These are phyloP conservation scores for Ascochyta clinopodiicola DNA, from an alignment of 2,329 filamentous ascomycete species.

Conservation along the genomic window DNA sequence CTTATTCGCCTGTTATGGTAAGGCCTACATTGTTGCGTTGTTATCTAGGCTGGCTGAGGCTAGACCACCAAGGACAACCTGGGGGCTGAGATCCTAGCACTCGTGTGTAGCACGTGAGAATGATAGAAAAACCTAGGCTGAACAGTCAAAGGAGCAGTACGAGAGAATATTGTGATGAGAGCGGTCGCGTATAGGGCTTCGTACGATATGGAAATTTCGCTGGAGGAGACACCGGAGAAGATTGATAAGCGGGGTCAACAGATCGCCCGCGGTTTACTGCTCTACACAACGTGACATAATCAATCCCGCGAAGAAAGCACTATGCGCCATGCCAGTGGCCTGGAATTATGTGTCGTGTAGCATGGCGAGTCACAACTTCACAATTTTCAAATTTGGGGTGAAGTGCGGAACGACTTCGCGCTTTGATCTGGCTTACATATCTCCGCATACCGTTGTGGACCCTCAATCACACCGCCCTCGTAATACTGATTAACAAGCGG, in stretches of 20 bases:
- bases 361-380: background rate
- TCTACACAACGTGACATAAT: no score
- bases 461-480: conserved; percentile 5
- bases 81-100: conserved; percentile 9
- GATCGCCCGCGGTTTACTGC: no score
- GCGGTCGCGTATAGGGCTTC: no score
- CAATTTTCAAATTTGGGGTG: background rate
- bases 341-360: no score
- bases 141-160: background rate
- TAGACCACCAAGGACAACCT: conserved; percentile 3
- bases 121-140: background rate
- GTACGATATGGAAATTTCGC: no score
- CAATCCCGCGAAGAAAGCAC: no score
- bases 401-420: background rate
- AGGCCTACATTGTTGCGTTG: conserved; percentile 2
- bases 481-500: conserved; percentile 2
- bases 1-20: conserved; percentile 1
- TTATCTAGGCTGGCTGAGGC: conserved; percentile 8
- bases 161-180: background rate
- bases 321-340: no score
- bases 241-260: no score
- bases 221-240: no score
- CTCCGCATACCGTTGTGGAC: background rate
- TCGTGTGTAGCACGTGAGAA: background rate
- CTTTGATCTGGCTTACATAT: background rate